Conservation (phyloP, 2,329 filamentous ascomycete species). For the Aspergillus sp. region DNA sequence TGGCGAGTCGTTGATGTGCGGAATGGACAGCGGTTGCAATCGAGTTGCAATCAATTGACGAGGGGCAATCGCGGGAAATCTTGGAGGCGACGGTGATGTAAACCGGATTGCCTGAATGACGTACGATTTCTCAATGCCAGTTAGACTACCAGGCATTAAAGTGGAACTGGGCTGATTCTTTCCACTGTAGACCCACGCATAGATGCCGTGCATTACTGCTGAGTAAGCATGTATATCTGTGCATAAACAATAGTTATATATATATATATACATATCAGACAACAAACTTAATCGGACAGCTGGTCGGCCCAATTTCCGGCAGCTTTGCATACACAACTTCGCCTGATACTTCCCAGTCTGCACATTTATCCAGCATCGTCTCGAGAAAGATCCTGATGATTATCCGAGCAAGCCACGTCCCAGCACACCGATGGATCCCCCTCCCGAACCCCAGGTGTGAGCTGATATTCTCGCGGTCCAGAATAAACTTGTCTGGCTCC, state of each 20-base stretch:
- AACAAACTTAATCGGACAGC: not conserved
- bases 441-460: not conserved
- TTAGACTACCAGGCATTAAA: too few species aligned
- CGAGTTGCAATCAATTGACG: too few species aligned
- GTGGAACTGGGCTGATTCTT: too few species aligned
- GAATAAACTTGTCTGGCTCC: not conserved
- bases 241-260: too few species aligned
- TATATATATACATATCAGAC: too few species aligned
- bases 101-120: too few species aligned
- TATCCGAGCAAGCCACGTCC: not conserved
- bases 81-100: too few species aligned
- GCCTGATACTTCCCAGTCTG: not conserved
- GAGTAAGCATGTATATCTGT: too few species aligned
- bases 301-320: not conserved
- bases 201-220: too few species aligned
- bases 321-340: not conserved
- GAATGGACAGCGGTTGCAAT: not conserved
- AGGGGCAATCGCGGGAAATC: too few species aligned
- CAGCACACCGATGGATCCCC: not conserved
- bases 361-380: not conserved
- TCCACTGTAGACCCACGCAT: too few species aligned
- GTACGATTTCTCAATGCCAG: too few species aligned
- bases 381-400: not conserved
- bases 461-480: not conserved
- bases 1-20: not conserved